Evolutionary conservation across 106 monocot species (phyloP), one percentile per base, ranked within the genome.

Genomic region (Dendrobium catenatum): DNA sequence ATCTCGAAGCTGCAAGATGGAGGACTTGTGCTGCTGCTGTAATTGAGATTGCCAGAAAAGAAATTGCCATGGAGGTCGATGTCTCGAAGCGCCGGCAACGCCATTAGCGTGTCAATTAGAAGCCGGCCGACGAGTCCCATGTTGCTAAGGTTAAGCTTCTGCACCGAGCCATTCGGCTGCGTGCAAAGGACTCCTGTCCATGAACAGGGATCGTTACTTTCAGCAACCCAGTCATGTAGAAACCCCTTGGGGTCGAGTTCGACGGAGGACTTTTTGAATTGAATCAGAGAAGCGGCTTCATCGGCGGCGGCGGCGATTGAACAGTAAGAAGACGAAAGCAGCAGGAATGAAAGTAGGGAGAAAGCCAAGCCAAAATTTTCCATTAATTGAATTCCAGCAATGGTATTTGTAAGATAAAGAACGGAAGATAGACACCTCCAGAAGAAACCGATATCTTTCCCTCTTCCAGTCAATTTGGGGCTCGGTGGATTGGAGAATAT

Each of bases 1-100:
- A 68, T 55, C 67, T 80, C 70, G 33, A 96, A 82, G 54, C 75
- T 43, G 81, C 96, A 96, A 9, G 26, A 84, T 59, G 88, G 5
- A 7, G 83, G 66, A 5, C 84, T 17, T 8, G 87, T 17, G 1
- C 51, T 15, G 16, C 31, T 42, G 42, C 29, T 18, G 81, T 89
- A 83, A 3, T 91, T 91, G 77, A 91, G 90, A 76, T 88, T 83
- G 75, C 90, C 85, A 42, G 84, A 78, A 72, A 91, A 91, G 55
- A 11, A 77, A 78, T 91, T 91, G 11, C 84, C 81, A 17, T 19
- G 77, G 80, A 91, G 86, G 41, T 86, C 27, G 81, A 91, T 20
- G 31, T 84, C 68, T 15, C 18, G 49, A 26, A 91, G 86, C 0
- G 27, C 43, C 17, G 81, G 79, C 37, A 91, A 51, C 19, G 66